Base-by-base conservation (phyloP, 257 asterid genomes). In the Nyctanthes arbortristis region DNA sequence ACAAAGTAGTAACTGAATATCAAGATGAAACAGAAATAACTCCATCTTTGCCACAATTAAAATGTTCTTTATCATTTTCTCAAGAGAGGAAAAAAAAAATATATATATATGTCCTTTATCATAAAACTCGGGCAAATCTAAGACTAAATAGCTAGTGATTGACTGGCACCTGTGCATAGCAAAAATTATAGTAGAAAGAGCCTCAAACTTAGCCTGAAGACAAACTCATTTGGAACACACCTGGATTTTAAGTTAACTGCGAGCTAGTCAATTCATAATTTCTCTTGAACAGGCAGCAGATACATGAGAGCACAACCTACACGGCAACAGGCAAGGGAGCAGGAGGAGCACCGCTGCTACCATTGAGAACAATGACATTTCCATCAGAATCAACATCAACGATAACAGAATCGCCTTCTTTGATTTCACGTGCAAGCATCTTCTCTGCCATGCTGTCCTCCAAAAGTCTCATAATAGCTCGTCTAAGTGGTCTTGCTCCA, bases 391-490 rank as follows among this genome's bases (percentile, higher is more conserved):
- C 88, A 13, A 81, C 96, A 40, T 85, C 90, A 0, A 87, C 84
- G 2, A 81, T 77, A 4, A 90, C 88, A 0, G 90, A 78, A 45
- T 92, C 96, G 0, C 93, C 95, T 62, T 86, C 91, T 73, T 85
- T 88, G 70, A 88, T 80, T 37, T 85, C 84, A 0, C 95, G 78
- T 0, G 88, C 84, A 9, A 90, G 87, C 84, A 90, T 82, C 79
- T 77, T 85, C 84, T 92, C 96, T 0, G 97, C 97, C 97, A 92
- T 86, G 79, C 86, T 81, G 45, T 92, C 96, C 81, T 89, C 95
- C 78, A 92, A 58, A 5, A 86, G 83, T 69, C 92, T 86, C 87
- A 86, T 90, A 10, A 92, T 92, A 24, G 98, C 96, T 68, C 97
- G 76, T 63, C 92, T 78, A 13, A 92, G 73, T 2, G 98, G 97